Conservation (phyloP, 805 yeast genomes). For the Priceomyces fermenticarens region DNA sequence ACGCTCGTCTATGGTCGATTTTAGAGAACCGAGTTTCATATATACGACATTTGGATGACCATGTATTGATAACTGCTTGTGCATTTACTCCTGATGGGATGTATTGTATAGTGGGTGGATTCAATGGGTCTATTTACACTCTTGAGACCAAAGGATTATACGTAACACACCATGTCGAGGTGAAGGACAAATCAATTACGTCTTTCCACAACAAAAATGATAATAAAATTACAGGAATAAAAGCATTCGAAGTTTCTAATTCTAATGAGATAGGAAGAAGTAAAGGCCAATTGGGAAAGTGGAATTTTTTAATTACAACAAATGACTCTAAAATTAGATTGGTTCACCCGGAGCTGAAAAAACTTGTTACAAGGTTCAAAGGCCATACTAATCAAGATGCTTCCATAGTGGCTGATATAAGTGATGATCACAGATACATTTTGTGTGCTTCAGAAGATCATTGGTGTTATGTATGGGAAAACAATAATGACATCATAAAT, state of each 20-base stretch:
- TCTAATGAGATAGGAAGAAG: slow-evolving; percentile 1
- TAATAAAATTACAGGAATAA: slow-evolving; percentile 72
- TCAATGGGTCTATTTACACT: slow-evolving; percentile 63
- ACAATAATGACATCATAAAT: slow-evolving; percentile 40
- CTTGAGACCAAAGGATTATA: slow-evolving; percentile 65
- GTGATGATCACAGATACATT: slow-evolving; percentile 56
- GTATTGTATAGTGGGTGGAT: slow-evolving; percentile 68
- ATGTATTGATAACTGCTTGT: slow-evolving; percentile 71
- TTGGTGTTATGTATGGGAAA: slow-evolving; percentile 80
- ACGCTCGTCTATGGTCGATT: slow-evolving; percentile 79
- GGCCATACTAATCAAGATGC: slow-evolving; percentile 72
- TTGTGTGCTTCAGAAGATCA: slow-evolving; percentile 84
- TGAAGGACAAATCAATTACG: slow-evolving; percentile 23
- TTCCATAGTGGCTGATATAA: slow-evolving; percentile 64
- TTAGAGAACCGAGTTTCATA: slow-evolving; percentile 66
- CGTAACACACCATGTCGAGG: slow-evolving; percentile 28
- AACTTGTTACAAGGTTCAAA: slow-evolving; percentile 63
- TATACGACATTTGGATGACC: slow-evolving; percentile 49
- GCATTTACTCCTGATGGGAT: slow-evolving; percentile 67
- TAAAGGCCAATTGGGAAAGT: slow-evolving; percentile 12
- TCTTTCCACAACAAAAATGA: slow-evolving; percentile 26
- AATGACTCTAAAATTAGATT: slow-evolving; percentile 79
- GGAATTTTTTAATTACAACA: slow-evolving; percentile 58
- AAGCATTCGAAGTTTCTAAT: slow-evolving; percentile 33
- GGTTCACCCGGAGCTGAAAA: slow-evolving; percentile 51